Base-by-base conservation (phyloP, 1,139 yeast species). In the Candida gigantensis region DNA sequence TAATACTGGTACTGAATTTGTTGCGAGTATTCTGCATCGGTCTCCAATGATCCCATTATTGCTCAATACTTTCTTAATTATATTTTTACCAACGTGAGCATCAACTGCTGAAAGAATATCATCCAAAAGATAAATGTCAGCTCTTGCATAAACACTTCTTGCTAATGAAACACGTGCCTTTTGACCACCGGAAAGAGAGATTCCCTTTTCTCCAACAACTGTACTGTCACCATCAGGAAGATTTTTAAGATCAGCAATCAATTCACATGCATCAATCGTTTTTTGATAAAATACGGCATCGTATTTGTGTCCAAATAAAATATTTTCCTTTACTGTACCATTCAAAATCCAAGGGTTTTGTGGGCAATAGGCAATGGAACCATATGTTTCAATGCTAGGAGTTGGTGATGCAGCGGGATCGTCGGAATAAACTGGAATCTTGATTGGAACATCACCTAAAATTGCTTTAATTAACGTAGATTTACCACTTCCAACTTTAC, bases 401-500 rank as follows among this genome's bases (percentile, higher is more conserved):
- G 24, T 39, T 14, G 38, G 35, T n/a, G 24, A 13, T 10, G 32
- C 13, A n/a, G n/a, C n/a, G 5, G 29, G n/a, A 21, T 32, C 14
- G 13, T 43, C 45, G 3, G 40, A 34, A 24, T 34, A 39, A n/a
- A 28, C 30, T 5, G 45, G 41, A 19, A 39, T 32, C 7, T 26
- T 32, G 14, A 43, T 28, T 16, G 63, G 61, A 24, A 62, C 43
- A 41, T 80, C 83, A 3, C 90, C 89, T 17, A 83, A 57, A 4
- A 84, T 50, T 8, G 84, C 68, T 46, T 74, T 73, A 23, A 84
- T 56, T 30, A 85, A 63, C 3, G 47, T 41, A 3, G 50, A 45
- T 28, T 46, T 46, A 16, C 50, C 50, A 14, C 86, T 57, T 3
- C 95, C 95, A 21, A 85, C 92, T 45, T 74, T 70, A n/a, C 95